These are phyloP conservation scores for Suillus spraguei DNA, from an alignment of 768 basidiomycete species.

Conservation along the genomic window DNA sequence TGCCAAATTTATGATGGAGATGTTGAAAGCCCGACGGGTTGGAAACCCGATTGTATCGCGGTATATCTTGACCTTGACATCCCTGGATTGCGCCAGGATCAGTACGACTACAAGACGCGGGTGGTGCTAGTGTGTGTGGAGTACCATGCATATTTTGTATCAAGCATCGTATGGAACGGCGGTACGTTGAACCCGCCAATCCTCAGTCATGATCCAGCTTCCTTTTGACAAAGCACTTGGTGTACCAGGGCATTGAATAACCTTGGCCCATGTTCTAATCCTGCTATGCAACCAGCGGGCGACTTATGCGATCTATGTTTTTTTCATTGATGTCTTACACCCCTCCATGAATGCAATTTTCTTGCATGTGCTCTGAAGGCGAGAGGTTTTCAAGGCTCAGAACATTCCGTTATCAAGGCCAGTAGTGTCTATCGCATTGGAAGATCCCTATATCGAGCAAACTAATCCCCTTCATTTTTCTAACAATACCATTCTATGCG, in stretches of 20 bases:
- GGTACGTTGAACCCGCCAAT: background rate
- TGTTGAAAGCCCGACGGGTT: conserved; percentile 27
- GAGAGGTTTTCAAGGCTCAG: background rate
- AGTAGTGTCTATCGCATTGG: background rate
- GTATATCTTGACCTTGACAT: background rate
- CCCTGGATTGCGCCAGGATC: conserved; percentile 48
- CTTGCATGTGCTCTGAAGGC: background rate
- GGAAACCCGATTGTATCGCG: background rate
- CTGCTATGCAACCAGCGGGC: background rate
- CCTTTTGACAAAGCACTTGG: background rate
- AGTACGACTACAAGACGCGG: conserved; percentile 45
- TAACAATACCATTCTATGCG: background rate
- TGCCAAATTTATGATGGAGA: conserved; percentile 54
- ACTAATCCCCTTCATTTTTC: background rate
- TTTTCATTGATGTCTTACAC: background rate
- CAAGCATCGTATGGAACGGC: conserved; percentile 38
- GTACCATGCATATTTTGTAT: conserved; percentile 50
- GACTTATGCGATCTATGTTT: background rate
- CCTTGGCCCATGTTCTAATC: background rate
- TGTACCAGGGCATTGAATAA: background rate
- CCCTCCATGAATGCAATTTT: background rate
- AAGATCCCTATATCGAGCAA: background rate
- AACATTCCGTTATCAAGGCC: background rate
- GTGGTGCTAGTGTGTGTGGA: conserved; percentile 21
- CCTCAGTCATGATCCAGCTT: background rate